These are phyloP conservation scores for Aspergillus candidus DNA, from an alignment of 2,329 filamentous ascomycete species.

Conservation along the genomic window DNA sequence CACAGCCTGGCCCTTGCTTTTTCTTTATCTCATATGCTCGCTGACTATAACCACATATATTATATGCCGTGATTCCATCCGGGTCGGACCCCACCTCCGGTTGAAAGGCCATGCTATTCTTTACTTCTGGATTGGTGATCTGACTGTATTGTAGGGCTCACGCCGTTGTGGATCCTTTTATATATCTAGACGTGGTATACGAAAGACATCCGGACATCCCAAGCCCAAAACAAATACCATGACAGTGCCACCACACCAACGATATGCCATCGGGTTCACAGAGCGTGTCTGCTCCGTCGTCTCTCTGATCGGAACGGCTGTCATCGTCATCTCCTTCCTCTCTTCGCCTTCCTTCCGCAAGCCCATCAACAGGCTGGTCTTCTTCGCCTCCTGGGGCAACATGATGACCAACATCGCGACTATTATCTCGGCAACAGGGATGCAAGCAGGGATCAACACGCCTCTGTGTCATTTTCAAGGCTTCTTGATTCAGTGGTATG, in stretches of 20 bases:
- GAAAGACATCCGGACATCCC: background rate
- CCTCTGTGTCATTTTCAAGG: conserved; percentile 69
- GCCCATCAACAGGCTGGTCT: conserved; percentile 79
- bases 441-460: conserved; percentile 44
- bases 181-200: background rate
- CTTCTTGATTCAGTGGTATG: conserved; percentile 76
- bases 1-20: too few relatives aligned
- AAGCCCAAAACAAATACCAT: conserved; percentile 17
- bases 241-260: conserved; percentile 30
- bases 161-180: background rate
- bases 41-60: too few relatives aligned
- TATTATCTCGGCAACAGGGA: conserved; percentile 60
- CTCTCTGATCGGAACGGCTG: conserved; percentile 63
- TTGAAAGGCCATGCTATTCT: background rate
- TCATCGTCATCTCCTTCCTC: conserved; percentile 67
- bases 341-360: conserved; percentile 68
- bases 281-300: conserved; percentile 65
- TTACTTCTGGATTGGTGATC: background rate
- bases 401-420: conserved; percentile 71
- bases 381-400: conserved; percentile 79
- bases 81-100: too few relatives aligned
- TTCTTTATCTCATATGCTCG: too few relatives aligned
- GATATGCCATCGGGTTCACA: conserved; percentile 54
- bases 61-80: too few relatives aligned
- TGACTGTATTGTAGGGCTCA: background rate